Evolutionary conservation across 164 flowering plant genomes (phyloP).

Genomic region (Umbellularia californica): DNA sequence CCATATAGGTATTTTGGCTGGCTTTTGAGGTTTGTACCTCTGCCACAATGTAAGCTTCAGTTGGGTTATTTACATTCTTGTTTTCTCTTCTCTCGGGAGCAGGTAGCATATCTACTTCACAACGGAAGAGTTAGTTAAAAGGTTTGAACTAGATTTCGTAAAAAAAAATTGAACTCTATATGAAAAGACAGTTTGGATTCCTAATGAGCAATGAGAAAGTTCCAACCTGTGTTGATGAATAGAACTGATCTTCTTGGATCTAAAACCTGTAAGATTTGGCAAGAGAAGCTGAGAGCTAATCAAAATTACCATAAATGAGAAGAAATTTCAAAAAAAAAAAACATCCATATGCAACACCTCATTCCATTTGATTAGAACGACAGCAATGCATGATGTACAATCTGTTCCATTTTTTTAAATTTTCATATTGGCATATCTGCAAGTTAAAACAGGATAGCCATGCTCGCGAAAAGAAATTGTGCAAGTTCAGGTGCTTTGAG

Average conservation of each 20-base stretch:
- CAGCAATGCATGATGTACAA: background rate
- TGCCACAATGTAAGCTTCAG: constrained; percentile 65
- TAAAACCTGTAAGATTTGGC: constrained; percentile 48
- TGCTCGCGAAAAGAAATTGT: background rate
- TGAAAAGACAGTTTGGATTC: background rate
- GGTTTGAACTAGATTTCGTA: background rate
- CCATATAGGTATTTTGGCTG: background rate
- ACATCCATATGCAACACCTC: background rate
- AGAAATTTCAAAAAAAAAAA: background rate
- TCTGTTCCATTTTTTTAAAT: background rate
- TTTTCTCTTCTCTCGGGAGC: constrained; percentile 66
- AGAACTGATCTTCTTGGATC: constrained; percentile 62
- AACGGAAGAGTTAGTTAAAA: constrained; percentile 4
- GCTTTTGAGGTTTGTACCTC: constrained; percentile 37
- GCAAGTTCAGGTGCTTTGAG: background rate
- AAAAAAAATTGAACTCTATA: background rate
- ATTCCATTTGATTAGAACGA: background rate
- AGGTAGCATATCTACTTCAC: constrained; percentile 55
- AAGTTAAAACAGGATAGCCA: background rate
- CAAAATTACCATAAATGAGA: background rate
- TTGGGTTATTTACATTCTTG: constrained; percentile 68
- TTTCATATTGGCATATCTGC: background rate
- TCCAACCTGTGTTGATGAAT: constrained; percentile 79
- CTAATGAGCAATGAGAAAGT: background rate
- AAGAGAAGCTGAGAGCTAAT: background rate